A percentile compares a stretch with the other conserved stretches of the same genome.
Conservation (phyloP, 805 yeast genomes). For the Candida rishiriensis region DNA sequence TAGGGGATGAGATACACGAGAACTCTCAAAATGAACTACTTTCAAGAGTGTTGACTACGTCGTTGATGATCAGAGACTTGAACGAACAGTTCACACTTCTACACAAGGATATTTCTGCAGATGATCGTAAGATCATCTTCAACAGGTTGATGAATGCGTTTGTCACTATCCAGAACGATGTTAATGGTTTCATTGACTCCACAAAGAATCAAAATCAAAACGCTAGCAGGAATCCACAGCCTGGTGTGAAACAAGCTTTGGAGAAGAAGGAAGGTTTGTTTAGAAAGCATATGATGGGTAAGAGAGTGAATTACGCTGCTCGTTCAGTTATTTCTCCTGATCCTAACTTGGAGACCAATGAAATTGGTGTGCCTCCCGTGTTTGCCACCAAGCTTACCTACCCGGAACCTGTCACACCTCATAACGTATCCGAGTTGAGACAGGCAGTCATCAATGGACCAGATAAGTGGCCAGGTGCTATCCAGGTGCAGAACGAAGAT, state of each 20-base stretch:
- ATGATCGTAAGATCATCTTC: constrained; percentile 72
- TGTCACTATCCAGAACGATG: constrained; percentile 92
- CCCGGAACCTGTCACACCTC: constrained; percentile 96
- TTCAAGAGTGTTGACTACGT: constrained; percentile 73
- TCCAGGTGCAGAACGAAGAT: constrained; percentile 92
- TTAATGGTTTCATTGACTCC: constrained; percentile 88
- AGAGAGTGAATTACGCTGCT: constrained; percentile 98
- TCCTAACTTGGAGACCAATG: constrained; percentile 96
- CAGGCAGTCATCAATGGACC: constrained; percentile 98
- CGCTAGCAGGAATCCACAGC: constrained; percentile 69
- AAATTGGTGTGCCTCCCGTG: constrained; percentile 98
- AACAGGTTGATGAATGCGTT: constrained; percentile 93
- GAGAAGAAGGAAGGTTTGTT: constrained; percentile 98
- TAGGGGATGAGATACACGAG: constrained; percentile 96
- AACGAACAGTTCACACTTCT: constrained; percentile 75
- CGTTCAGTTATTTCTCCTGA: constrained; percentile 99
- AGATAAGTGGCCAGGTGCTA: constrained; percentile 98
- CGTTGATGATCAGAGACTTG: constrained; percentile 79
- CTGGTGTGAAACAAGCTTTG: constrained; percentile 95
- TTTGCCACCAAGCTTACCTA: constrained; percentile 93
- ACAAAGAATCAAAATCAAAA: constrained; percentile 77
- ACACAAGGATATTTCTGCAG: constrained; percentile 57
- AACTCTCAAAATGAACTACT: constrained; percentile 88
- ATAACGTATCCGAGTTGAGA: constrained; percentile 85
- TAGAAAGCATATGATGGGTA: constrained; percentile 99